Percentiles rank a stretch among this genome's conserved stretches.
Evolutionary conservation across 768 basidiomycete species (phyloP).

Genomic region (Dioszegia aurantiaca): DNA sequence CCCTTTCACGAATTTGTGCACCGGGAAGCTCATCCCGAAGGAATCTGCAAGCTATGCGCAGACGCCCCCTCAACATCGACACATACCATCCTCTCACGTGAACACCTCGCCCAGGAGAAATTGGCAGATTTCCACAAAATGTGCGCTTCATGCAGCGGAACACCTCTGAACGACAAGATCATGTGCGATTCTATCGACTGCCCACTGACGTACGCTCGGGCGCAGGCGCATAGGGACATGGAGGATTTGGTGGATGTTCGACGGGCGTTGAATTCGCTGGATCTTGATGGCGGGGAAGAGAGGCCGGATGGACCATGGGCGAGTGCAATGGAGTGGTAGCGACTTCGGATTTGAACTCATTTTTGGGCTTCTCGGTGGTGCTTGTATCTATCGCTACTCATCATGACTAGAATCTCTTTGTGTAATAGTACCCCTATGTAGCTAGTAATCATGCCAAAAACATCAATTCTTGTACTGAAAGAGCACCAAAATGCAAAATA

Average conservation of each 20-base stretch:
- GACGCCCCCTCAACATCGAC: constrained; percentile 60
- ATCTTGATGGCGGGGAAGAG: constrained; percentile 8
- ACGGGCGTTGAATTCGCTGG: constrained; percentile 8
- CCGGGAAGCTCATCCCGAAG: constrained; percentile 23
- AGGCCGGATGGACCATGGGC: constrained; percentile 7
- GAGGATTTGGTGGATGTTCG: constrained; percentile 44
- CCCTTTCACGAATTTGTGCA: too few species aligned
- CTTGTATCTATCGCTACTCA: background rate
- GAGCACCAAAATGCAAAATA: too few species aligned
- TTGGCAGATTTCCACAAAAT: constrained; percentile 63
- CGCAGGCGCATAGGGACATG: constrained; percentile 55
- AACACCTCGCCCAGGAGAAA: constrained; percentile 60
- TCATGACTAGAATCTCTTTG: background rate
- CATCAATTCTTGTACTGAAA: too few species aligned
- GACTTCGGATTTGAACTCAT: background rate
- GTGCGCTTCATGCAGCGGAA: constrained; percentile 68
- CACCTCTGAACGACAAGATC: constrained; percentile 61
- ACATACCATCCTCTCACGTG: constrained; percentile 60
- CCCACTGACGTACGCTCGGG: constrained; percentile 72
- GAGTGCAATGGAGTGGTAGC: constrained; percentile 17
- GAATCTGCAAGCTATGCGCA: constrained; percentile 65
- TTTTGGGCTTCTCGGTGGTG: background rate
- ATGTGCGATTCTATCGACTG: constrained; percentile 84
- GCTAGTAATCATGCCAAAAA: too few species aligned
- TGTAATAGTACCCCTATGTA: too few species aligned